Conservation (phyloP, 1,139 yeast genomes). For the Saccharomyces hybrid region DNA sequence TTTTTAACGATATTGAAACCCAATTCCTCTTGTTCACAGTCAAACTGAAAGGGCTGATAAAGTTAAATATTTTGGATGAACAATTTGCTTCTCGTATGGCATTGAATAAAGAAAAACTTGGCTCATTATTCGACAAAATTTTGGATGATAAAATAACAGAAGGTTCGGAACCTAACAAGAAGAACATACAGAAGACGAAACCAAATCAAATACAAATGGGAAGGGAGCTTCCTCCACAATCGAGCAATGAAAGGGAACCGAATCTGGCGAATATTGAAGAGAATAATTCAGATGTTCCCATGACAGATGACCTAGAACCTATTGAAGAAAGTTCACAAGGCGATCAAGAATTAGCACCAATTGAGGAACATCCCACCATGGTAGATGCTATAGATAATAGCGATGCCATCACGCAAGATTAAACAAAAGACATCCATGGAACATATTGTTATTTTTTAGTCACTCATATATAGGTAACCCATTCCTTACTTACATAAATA, state of each 20-base stretch:
- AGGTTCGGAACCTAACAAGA: not conserved
- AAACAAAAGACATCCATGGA: not conserved
- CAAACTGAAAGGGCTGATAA: conserved; percentile 43
- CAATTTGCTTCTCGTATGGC: conserved; percentile 36
- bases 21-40: conserved; percentile 45
- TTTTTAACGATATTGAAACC: conserved; percentile 31
- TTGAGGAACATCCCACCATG: conserved; percentile 12
- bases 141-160: conserved; percentile 27
- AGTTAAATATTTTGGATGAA: conserved; percentile 36
- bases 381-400: not conserved
- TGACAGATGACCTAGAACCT: conserved; percentile 5
- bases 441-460: not conserved
- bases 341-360: conserved; percentile 11
- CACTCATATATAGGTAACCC: not conserved
- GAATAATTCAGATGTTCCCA: not conserved
- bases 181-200: not conserved
- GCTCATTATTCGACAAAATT: conserved; percentile 33
- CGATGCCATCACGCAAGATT: not conserved
- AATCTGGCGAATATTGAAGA: not conserved
- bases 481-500: not conserved
- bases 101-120: conserved; percentile 44
- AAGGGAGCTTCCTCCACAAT: not conserved
- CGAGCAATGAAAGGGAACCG: not conserved
- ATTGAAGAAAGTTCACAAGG: conserved; percentile 7
- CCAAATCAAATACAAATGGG: not conserved